Evolutionary conservation across 768 basidiomycete genomes (phyloP).

Genomic region (Boletellus ananas): DNA sequence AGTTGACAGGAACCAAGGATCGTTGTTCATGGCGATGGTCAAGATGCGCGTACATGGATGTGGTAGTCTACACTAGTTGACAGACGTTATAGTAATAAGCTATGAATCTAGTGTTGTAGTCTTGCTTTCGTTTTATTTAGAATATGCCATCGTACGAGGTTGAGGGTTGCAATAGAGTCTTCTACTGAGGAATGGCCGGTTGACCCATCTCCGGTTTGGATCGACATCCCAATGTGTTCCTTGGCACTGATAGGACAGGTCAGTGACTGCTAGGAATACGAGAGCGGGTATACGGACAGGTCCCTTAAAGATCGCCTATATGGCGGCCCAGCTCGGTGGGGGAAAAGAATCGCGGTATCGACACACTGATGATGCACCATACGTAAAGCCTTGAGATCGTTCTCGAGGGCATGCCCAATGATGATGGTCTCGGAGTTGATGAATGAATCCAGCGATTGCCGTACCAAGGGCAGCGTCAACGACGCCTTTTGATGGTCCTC

Average conservation of each 20-base stretch:
- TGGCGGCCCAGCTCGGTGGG: slow-evolving; percentile 72
- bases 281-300: slow-evolving; percentile 47
- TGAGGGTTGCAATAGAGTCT: slow-evolving; percentile 84
- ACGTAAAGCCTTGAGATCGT: slow-evolving; percentile 87
- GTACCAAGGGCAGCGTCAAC: slow-evolving; percentile 62
- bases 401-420: slow-evolving; percentile 89
- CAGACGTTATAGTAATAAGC: background rate
- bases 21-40: background rate
- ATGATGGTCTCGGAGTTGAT: slow-evolving; percentile 81
- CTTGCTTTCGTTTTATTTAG: slow-evolving; percentile 48
- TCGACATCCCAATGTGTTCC: slow-evolving; percentile 74
- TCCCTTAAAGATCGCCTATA: slow-evolving; percentile 79
- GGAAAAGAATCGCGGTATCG: slow-evolving; percentile 86
- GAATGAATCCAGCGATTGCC: slow-evolving; percentile 62
- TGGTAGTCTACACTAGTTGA: slow-evolving; percentile 1
- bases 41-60: slow-evolving; percentile 1
- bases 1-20: background rate
- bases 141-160: slow-evolving; percentile 82
- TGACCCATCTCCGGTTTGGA: slow-evolving; percentile 74
- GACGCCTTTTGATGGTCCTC: slow-evolving; percentile 58
- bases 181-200: slow-evolving; percentile 88
- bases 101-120: slow-evolving; percentile 15
- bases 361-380: slow-evolving; percentile 82
- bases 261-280: slow-evolving; percentile 1
- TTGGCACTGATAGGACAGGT: slow-evolving; percentile 52